Conservation (phyloP, 345 rosid genomes). For the Eucalyptus sp. region DNA sequence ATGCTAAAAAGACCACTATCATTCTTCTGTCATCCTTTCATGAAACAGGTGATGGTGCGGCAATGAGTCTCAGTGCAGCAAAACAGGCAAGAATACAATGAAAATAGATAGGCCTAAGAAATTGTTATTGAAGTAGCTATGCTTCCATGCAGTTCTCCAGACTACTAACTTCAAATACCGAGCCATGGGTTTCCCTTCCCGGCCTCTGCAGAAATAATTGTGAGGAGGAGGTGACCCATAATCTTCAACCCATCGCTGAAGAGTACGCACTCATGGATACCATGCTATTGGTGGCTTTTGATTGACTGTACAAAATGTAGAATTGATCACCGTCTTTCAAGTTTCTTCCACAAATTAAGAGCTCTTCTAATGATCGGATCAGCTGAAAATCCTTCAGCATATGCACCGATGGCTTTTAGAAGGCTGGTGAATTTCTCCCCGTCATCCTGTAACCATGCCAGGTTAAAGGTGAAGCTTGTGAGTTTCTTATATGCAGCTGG, state of each 20-base stretch:
- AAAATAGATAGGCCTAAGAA: neutral
- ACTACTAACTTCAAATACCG: neutral
- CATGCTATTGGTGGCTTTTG: neutral
- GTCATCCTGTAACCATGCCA: constrained; percentile 41
- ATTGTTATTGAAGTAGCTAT: neutral
- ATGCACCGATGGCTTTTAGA: constrained; percentile 62
- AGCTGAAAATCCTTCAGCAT: constrained; percentile 91
- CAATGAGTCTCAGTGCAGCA: neutral
- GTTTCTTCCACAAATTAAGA: constrained; percentile 58
- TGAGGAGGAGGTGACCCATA: neutral
- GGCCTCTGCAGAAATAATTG: neutral
- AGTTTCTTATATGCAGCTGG: neutral
- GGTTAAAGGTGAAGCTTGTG: neutral
- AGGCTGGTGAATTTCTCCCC: constrained; percentile 82
- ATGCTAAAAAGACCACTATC: neutral
- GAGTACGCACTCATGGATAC: neutral
- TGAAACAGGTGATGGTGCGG: neutral
- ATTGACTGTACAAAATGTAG: neutral
- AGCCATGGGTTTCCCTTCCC: neutral
- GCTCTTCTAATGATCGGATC: constrained; percentile 66
- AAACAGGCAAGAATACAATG: neutral
- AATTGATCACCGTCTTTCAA: constrained; percentile 4
- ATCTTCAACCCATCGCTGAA: neutral
- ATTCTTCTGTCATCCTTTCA: neutral
- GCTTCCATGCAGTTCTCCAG: neutral